Evolutionary conservation across 75 land plant species (phyloP), one percentile per base, ranked within the genome.

Genomic region (Cryptomeria japonica): DNA sequence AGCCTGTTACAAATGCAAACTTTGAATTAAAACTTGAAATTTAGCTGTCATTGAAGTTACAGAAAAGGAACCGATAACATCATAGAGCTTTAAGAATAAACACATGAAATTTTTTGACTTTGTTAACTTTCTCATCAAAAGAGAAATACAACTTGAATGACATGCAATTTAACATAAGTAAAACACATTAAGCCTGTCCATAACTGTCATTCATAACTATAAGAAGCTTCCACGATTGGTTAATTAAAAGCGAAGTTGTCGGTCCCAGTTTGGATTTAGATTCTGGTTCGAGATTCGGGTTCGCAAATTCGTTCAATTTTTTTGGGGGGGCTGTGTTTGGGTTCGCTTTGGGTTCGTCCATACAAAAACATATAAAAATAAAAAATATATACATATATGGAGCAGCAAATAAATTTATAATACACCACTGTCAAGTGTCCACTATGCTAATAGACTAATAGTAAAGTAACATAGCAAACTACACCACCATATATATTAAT

Each of bases 1-100:
- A 78, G 98, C 99, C 95, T 97, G 94, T 85, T 91, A 72, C 37
- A 58, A 39, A 12, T 16, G 19, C 16, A 39, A 80, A 53, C 46
- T 32, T 42, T 11, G 36, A 61, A 75, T 68, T 4, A 37, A 85
- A 2, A 44, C 64, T 46, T 31, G 39, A 85, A 44, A 34, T 55
- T 13, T 47, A 39, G 22, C 61, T 72, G 19, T 18, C 46, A 77
- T 22, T 13, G 37, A 32, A 80, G 55, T n/a, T 37, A 41, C 19
- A 83, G 44, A 32, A 16, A 88, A 38, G 41, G 36, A 38, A 11
- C 42, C 19, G 22, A 31, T 78, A 72, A 70, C 1, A 36, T 68
- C 18, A 77, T 32, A 87, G 31, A 53, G 72, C 3, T 36, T n/a
- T n/a, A 86, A 25, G n/a, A 42, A 38, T 9, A 3, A 34, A 87